Conservation (phyloP, 768 basidiomycete species). For the Serendipita sp. region DNA sequence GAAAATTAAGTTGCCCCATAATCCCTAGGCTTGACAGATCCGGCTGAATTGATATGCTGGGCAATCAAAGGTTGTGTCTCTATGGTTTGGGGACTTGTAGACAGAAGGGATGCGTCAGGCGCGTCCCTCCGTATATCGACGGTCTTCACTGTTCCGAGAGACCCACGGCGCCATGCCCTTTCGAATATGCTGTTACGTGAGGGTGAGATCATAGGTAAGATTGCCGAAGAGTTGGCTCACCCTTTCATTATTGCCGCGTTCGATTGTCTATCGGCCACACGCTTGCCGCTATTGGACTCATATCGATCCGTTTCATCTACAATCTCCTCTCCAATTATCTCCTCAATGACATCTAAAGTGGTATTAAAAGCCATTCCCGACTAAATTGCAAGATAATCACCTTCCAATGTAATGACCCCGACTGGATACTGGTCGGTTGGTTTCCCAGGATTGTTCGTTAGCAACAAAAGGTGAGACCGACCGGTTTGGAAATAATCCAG, state of each 20-base stretch:
- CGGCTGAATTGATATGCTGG: neutral
- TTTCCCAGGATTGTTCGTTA: slow-evolving; percentile 68
- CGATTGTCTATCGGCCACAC: slow-evolving; percentile 49
- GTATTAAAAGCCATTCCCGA: neutral
- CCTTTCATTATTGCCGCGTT: slow-evolving; percentile 54
- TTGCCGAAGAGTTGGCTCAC: slow-evolving; percentile 5
- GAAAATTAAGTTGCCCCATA: neutral
- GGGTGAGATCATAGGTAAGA: neutral
- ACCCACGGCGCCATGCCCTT: slow-evolving; percentile 4
- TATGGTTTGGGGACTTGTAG: neutral
- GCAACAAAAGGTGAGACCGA: slow-evolving; percentile 75
- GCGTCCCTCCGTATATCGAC: neutral
- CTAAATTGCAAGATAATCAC: slow-evolving; percentile 19
- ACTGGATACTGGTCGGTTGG: slow-evolving; percentile 54
- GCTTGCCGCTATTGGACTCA: slow-evolving; percentile 72
- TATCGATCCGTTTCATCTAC: slow-evolving; percentile 89
- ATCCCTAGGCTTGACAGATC: neutral
- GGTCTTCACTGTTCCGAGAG: slow-evolving; percentile 1
- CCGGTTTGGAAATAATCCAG: slow-evolving; percentile 74
- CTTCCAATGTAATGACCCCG: slow-evolving; percentile 83
- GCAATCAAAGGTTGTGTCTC: neutral
- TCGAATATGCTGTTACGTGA: slow-evolving; percentile 5
- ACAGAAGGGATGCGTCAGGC: neutral
- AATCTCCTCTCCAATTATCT: slow-evolving; percentile 87
- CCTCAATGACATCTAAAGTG: slow-evolving; percentile 57